Percentiles rank a stretch among this genome's conserved stretches.
Conservation (phyloP, 2,329 filamentous ascomycete species). For the Zymoseptoria crescenta region DNA sequence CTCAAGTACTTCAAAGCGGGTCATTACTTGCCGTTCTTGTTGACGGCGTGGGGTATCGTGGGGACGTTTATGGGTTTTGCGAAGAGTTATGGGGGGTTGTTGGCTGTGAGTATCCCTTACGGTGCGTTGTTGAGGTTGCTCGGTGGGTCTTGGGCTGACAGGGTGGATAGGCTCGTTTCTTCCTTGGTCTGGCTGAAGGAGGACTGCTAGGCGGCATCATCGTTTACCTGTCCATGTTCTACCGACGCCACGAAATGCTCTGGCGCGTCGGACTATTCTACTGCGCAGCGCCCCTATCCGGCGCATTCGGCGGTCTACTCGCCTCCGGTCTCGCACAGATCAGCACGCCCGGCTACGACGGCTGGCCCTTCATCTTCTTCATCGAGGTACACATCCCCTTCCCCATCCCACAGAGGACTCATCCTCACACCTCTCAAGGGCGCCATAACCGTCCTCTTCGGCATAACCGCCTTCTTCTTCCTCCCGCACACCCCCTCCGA, state of each 20-base stretch:
- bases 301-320: constrained; percentile 36
- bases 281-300: constrained; percentile 29
- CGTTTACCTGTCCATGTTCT: constrained; percentile 37
- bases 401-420: neutral
- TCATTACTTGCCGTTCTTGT: constrained; percentile 33
- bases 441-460: constrained; percentile 48
- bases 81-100: constrained; percentile 32
- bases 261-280: constrained; percentile 32
- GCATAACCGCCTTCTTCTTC: constrained; percentile 46
- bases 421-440: constrained; percentile 40
- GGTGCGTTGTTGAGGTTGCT: neutral
- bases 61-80: constrained; percentile 36
- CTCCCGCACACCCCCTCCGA: constrained; percentile 46
- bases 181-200: constrained; percentile 36
- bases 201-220: constrained; percentile 34
- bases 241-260: constrained; percentile 33
- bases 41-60: constrained; percentile 33
- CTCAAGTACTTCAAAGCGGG: constrained; percentile 36
- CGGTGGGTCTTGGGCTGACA: neutral
- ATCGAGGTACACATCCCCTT: constrained; percentile 6
- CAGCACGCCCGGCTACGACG: constrained; percentile 29
- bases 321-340: constrained; percentile 36
- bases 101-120: constrained; percentile 29
- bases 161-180: constrained; percentile 5
- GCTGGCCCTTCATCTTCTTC: constrained; percentile 33